Evolutionary conservation across 75 land plant genomes (phyloP).

Genomic region (Larix kaempferi): DNA sequence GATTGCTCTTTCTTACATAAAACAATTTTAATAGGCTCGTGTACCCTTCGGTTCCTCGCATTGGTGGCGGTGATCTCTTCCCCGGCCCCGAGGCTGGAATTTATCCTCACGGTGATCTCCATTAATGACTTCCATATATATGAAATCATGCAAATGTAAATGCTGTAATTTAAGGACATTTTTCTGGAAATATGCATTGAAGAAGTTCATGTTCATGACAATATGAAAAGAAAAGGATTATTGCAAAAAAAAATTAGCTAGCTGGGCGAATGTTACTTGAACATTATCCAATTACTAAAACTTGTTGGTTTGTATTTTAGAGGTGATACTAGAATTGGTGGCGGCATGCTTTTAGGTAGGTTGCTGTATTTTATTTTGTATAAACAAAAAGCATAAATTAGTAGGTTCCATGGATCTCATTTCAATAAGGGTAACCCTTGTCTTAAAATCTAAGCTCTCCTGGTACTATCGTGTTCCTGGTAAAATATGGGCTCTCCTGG

Average conservation of each 20-base stretch:
- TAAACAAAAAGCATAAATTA: neutral
- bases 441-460: neutral
- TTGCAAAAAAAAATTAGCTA: neutral
- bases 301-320: slow-evolving; percentile 14
- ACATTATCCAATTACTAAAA: too few relatives aligned
- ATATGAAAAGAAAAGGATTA: neutral
- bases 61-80: slow-evolving; percentile 53
- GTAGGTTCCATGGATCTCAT: neutral
- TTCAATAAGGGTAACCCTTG: neutral
- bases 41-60: slow-evolving; percentile 40
- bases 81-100: slow-evolving; percentile 87
- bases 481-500: too few relatives aligned
- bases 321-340: slow-evolving; percentile 34
- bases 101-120: slow-evolving; percentile 53
- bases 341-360: slow-evolving; percentile 72
- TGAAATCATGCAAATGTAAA: neutral
- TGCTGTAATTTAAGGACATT: neutral
- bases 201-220: neutral
- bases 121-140: neutral
- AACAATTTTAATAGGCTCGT: slow-evolving; percentile 16
- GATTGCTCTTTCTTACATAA: too few relatives aligned
- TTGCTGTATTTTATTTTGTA: neutral
- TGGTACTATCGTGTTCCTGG: too few relatives aligned
- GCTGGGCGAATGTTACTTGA: neutral
- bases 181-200: neutral